Conservation (phyloP, 306 rosid species). For the Rosa persica region DNA sequence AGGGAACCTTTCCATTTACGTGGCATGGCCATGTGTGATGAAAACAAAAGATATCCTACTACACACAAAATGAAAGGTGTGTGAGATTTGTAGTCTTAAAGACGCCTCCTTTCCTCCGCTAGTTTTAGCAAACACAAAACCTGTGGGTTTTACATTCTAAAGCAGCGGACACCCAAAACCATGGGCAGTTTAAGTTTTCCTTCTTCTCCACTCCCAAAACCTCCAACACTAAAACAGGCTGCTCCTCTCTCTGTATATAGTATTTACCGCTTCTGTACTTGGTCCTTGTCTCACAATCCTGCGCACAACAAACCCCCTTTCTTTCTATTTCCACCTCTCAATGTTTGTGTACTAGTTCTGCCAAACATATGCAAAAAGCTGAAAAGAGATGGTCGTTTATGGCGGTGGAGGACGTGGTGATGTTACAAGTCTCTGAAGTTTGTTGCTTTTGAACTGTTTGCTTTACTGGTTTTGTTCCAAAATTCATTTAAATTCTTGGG, state of each 20-base stretch:
- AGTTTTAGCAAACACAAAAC: constrained; percentile 16
- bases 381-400: background rate
- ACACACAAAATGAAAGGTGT: background rate
- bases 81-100: background rate
- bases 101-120: background rate
- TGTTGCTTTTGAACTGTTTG: constrained; percentile 16
- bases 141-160: constrained; percentile 41
- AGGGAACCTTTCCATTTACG: background rate
- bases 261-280: constrained; percentile 6
- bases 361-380: background rate
- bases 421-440: constrained; percentile 8
- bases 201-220: constrained; percentile 38
- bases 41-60: background rate
- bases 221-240: constrained; percentile 54
- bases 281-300: constrained; percentile 12
- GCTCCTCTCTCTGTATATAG: constrained; percentile 43
- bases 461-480: constrained; percentile 18
- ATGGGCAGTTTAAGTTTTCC: constrained; percentile 68
- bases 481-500: constrained; percentile 25
- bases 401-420: background rate
- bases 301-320: background rate
- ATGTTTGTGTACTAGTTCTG: constrained; percentile 11
- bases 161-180: constrained; percentile 42
- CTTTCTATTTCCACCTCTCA: background rate
- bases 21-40: background rate